These are phyloP conservation scores for Phytophthora brassicae DNA, from an alignment of 352 stramenopile species.

Conservation along the genomic window DNA sequence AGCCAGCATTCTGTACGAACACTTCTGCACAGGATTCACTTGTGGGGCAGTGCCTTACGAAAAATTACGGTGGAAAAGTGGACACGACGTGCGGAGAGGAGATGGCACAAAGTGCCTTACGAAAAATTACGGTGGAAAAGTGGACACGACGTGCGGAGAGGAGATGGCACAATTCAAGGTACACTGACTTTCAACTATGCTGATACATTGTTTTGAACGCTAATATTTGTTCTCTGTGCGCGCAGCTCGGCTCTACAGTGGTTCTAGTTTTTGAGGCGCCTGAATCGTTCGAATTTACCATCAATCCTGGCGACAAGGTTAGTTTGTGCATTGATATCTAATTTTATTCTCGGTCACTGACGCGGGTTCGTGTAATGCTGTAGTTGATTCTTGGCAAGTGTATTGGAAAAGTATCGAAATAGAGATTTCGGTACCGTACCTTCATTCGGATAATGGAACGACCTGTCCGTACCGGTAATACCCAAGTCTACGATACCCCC, in stretches of 20 bases:
- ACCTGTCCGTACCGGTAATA: too few relatives aligned
- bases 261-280: constrained; percentile 86
- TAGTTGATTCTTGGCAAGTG: constrained; percentile 47
- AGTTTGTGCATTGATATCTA: constrained; percentile 2
- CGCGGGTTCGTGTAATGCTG: background rate
- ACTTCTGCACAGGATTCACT: constrained; percentile 53
- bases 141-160: constrained; percentile 51
- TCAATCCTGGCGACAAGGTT: constrained; percentile 78
- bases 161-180: constrained; percentile 86
- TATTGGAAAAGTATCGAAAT: constrained; percentile 33
- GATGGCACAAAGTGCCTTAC: constrained; percentile 59
- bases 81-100: constrained; percentile 54
- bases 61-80: constrained; percentile 45
- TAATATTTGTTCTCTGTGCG: constrained; percentile 15
- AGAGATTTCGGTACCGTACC: too few relatives aligned
- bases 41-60: constrained; percentile 55
- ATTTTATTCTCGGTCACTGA: background rate
- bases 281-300: constrained; percentile 73
- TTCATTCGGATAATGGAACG: too few relatives aligned
- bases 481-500: too few relatives aligned
- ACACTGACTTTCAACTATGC: background rate
- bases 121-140: constrained; percentile 46
- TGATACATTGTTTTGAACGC: background rate
- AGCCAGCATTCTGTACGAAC: constrained; percentile 72
- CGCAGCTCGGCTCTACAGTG: constrained; percentile 79